Evolutionary conservation across 371 early-diverging fungal genomes (phyloP).

Genomic region (Zychaea mexicana): DNA sequence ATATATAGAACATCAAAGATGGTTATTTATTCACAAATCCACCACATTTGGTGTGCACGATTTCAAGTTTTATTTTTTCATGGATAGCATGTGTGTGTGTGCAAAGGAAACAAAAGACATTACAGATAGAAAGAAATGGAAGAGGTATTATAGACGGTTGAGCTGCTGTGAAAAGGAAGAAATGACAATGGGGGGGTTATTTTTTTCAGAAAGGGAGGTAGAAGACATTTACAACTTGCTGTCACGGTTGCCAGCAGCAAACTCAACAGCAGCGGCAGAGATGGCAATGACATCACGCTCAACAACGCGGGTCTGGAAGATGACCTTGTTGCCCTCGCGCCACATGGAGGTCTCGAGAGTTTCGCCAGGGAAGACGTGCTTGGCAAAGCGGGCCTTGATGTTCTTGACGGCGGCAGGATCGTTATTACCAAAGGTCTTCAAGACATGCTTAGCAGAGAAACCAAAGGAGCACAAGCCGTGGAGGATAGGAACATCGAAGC

Average conservation of each 20-base stretch:
- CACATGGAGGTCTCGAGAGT: conserved; percentile 96
- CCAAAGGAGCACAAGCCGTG: conserved; percentile 96
- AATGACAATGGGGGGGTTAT: not conserved
- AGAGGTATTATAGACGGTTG: not conserved
- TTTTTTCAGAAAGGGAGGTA: not conserved
- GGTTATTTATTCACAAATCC: conserved; percentile 1
- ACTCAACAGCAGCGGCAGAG: conserved; percentile 87
- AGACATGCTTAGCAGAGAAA: conserved; percentile 87
- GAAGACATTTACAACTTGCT: conserved; percentile 41
- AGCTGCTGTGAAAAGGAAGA: not conserved
- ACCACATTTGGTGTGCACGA: not conserved
- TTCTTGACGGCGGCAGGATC: conserved; percentile 75
- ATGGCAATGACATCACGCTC: conserved; percentile 88
- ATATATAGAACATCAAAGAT: too few relatives aligned
- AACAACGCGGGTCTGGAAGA: conserved; percentile 91
- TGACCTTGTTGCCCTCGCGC: conserved; percentile 85
- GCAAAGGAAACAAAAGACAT: not conserved
- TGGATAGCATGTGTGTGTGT: not conserved
- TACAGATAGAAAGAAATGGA: not conserved
- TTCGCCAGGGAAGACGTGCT: conserved; percentile 96
- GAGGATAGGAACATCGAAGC: conserved; percentile 94
- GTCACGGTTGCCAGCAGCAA: conserved; percentile 41
- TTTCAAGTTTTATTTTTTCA: not conserved
- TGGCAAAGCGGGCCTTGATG: conserved; percentile 91
- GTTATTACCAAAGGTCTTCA: conserved; percentile 71